phyloP scores from a whole-genome alignment of 768 basidiomycete species.

The Mycena crocata region DNA sequence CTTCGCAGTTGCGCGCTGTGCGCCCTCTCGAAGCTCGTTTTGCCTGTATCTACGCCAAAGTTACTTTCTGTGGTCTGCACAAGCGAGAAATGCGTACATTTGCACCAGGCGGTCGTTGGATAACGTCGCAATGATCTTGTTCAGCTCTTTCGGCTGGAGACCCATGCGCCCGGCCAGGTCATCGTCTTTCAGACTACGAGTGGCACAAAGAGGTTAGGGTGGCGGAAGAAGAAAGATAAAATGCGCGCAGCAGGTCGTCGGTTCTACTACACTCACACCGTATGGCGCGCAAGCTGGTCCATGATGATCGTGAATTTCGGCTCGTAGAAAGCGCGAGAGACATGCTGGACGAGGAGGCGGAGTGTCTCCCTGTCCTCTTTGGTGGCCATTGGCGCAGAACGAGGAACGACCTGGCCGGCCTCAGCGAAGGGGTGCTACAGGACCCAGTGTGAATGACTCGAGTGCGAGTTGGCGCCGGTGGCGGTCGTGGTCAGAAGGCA shows the following conservation, averaged over 20 bases:
- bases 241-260: conserved; percentile 27
- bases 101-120: conserved; percentile 83
- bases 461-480: background rate
- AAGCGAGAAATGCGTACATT: conserved; percentile 65
- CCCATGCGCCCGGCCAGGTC: conserved; percentile 93
- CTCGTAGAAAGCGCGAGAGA: conserved; percentile 95
- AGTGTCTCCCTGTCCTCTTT: conserved; percentile 87
- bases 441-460: conserved; percentile 10
- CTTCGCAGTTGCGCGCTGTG: conserved; percentile 86
- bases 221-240: conserved; percentile 37
- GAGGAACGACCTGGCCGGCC: conserved; percentile 20
- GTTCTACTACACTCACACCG: conserved; percentile 80
- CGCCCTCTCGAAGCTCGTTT: conserved; percentile 91
- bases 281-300: conserved; percentile 92
- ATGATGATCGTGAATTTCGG: conserved; percentile 90
- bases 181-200: conserved; percentile 87
- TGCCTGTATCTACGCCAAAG: conserved; percentile 75
- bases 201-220: conserved; percentile 42
- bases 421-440: conserved; percentile 15
- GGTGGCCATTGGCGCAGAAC: conserved; percentile 61
- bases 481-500: background rate
- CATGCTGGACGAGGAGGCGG: conserved; percentile 91
- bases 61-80: conserved; percentile 3
- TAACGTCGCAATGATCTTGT: conserved; percentile 87
- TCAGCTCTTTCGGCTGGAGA: conserved; percentile 88